These are phyloP conservation scores for Quillaja saponaria DNA, from an alignment of 306 rosid species.

Conservation along the genomic window DNA sequence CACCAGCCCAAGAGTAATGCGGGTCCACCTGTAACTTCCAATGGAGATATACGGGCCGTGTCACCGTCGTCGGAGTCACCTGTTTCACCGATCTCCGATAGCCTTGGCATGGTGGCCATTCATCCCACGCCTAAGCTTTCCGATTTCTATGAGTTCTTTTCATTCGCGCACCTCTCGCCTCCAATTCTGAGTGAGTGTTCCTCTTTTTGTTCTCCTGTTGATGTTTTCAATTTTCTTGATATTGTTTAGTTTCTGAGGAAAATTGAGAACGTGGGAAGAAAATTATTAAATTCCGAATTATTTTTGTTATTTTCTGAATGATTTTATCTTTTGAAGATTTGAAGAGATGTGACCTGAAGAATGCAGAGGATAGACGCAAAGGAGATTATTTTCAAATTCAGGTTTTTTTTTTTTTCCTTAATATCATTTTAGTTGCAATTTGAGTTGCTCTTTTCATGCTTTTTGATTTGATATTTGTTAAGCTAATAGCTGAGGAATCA, in stretches of 20 bases:
- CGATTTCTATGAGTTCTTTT: constrained; percentile 89
- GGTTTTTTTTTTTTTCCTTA: constrained; percentile 36
- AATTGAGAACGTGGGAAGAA: not conserved
- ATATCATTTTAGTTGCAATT: not conserved
- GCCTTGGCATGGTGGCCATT: constrained; percentile 78
- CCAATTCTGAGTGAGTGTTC: constrained; percentile 70
- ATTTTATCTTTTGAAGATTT: constrained; percentile 43
- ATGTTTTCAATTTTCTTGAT: not conserved
- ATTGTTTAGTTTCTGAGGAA: not conserved
- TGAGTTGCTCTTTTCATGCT: not conserved
- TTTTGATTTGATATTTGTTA: not conserved
- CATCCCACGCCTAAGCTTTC: constrained; percentile 91
- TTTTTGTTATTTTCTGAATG: too few species aligned
- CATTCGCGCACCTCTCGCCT: constrained; percentile 67
- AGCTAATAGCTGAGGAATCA: too few species aligned
- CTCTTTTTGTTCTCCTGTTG: not conserved
- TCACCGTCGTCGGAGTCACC: constrained; percentile 40
- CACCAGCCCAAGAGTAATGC: constrained; percentile 33
- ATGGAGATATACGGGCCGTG: constrained; percentile 45
- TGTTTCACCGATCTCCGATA: constrained; percentile 63
- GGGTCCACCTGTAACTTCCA: constrained; percentile 48
- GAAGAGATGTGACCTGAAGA: constrained; percentile 59
- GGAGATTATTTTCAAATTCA: constrained; percentile 74
- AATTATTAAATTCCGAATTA: not conserved
- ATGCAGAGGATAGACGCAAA: constrained; percentile 45